phyloP scores from a whole-genome alignment of 345 rosid genomes.

The Erysimum cheiranthoides region DNA sequence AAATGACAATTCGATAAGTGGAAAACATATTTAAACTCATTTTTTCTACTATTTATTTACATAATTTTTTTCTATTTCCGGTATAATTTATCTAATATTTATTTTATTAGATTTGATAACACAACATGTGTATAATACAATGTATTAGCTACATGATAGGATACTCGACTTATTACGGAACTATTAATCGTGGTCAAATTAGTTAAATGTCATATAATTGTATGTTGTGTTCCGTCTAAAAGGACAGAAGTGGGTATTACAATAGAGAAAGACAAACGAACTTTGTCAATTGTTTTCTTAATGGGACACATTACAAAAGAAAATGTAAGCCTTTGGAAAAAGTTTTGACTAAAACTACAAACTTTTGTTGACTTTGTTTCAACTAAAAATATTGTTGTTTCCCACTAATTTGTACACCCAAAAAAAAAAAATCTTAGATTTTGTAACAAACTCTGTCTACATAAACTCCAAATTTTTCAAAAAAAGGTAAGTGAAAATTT shows the following conservation, averaged over 20 bases:
- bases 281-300: conserved; percentile 36
- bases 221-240: conserved; percentile 3
- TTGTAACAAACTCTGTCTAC: conserved; percentile 2
- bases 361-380: conserved; percentile 38
- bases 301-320: conserved; percentile 35
- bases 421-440: not conserved
- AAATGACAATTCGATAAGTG: too few relatives aligned
- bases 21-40: too few relatives aligned
- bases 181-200: not conserved
- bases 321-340: conserved; percentile 16
- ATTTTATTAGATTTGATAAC: too few relatives aligned
- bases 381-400: conserved; percentile 34
- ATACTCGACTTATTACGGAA: not conserved
- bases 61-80: too few relatives aligned
- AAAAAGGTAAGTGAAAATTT: not conserved
- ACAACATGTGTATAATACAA: too few relatives aligned
- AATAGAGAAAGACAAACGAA: conserved; percentile 25
- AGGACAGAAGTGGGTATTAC: conserved; percentile 2
- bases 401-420: conserved; percentile 21
- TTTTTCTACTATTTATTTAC: too few relatives aligned
- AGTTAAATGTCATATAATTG: not conserved
- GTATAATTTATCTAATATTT: too few relatives aligned
- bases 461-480: not conserved
- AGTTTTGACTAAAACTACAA: conserved; percentile 39
- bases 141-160: not conserved